Evolutionary conservation across 441 rosid genomes (phyloP).

Genomic region (Adansonia madagascariensis): DNA sequence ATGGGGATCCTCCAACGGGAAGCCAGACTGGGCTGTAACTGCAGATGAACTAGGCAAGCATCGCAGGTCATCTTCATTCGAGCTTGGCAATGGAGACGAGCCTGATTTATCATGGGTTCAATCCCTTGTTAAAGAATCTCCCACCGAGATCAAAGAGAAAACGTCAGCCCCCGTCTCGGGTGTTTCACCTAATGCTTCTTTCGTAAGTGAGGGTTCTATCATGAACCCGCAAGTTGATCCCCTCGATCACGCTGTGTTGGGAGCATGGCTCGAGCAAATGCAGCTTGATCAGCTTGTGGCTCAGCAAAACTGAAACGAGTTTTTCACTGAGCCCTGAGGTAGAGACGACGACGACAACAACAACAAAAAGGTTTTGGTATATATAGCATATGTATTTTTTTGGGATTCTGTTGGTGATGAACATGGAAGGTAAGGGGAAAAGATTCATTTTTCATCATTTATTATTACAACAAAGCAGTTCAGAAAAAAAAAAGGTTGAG

Average conservation of each 20-base stretch:
- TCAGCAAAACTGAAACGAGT: conserved; percentile 67
- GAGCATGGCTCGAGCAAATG: conserved; percentile 87
- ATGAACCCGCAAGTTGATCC: conserved; percentile 44
- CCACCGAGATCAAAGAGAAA: conserved; percentile 59
- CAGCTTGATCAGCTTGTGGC: conserved; percentile 90
- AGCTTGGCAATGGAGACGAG: conserved; percentile 61
- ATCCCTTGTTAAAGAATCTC: conserved; percentile 69
- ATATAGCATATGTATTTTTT: conserved; percentile 44
- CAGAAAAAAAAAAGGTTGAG: conserved; percentile 29
- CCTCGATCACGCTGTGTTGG: conserved; percentile 60
- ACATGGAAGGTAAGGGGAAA: conserved; percentile 47
- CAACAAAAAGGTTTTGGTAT: conserved; percentile 52
- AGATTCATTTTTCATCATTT: conserved; percentile 58
- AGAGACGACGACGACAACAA: conserved; percentile 6
- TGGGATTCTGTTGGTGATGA: conserved; percentile 42
- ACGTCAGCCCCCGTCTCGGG: conserved; percentile 40
- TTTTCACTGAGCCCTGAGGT: conserved; percentile 41
- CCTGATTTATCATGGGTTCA: conserved; percentile 85
- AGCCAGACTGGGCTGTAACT: conserved; percentile 73
- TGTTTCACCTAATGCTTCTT: conserved; percentile 30
- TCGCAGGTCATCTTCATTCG: conserved; percentile 61
- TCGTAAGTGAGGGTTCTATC: conserved; percentile 44
- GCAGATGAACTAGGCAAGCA: conserved; percentile 55
- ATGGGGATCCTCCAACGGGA: conserved; percentile 70
- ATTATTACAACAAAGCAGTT: conserved; percentile 52